Conservation (phyloP, 805 yeast genomes). For the Monosporozyma yasuniensis region DNA sequence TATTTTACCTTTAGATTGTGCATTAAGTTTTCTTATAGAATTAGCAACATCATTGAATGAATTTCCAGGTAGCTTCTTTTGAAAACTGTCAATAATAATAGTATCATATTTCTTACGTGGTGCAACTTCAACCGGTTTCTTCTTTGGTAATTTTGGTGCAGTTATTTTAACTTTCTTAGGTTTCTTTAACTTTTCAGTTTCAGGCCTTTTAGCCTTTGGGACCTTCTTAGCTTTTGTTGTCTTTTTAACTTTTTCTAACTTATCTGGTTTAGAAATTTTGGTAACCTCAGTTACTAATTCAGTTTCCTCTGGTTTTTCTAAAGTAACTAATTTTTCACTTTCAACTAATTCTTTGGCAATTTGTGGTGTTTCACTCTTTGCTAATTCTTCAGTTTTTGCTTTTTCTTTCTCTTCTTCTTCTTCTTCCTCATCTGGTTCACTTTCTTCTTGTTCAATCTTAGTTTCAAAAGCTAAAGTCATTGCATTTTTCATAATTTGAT, state of each 20-base stretch:
- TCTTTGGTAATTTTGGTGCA: slow-evolving; percentile 10
- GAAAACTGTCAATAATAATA: neutral
- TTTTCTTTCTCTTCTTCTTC: neutral
- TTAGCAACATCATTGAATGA: neutral
- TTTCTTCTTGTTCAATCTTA: neutral
- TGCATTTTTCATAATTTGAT: slow-evolving; percentile 68
- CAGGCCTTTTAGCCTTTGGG: neutral
- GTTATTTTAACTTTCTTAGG: slow-evolving; percentile 16
- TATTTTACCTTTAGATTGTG: neutral
- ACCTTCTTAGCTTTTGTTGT: neutral
- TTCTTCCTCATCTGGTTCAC: neutral
- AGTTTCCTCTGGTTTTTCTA: neutral
- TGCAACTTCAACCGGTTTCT: neutral
- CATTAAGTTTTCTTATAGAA: neutral
- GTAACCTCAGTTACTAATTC: neutral
- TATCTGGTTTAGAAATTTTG: neutral
- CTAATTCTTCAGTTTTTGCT: neutral
- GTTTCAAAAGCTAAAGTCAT: slow-evolving; percentile 64
- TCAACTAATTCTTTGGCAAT: neutral
- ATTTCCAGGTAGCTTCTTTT: neutral
- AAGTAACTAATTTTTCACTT: neutral
- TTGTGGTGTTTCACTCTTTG: neutral
- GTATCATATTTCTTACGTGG: neutral
- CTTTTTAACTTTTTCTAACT: neutral
- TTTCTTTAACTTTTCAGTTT: neutral